Evolutionary conservation across 129 eudicot species (phyloP).

Genomic region (Tagetes patula): DNA sequence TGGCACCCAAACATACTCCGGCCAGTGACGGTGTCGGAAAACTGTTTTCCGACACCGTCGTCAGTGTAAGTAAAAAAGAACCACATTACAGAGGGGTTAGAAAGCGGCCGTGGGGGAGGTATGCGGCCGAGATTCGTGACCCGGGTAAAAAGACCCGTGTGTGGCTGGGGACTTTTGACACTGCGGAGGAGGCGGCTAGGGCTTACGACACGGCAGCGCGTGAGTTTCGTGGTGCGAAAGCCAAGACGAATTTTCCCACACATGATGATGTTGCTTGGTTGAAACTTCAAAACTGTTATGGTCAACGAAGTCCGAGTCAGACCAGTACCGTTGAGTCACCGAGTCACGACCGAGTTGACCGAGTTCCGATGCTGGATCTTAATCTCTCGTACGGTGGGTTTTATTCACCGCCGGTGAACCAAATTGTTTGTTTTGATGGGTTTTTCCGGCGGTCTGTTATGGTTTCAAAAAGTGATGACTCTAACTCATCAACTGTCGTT

Average conservation of each 20-base stretch:
- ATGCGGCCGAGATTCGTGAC: constrained; percentile 50
- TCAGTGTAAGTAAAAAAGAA: constrained; percentile 23
- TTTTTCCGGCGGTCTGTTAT: constrained; percentile 27
- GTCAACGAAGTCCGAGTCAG: constrained; percentile 56
- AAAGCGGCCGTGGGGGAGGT: constrained; percentile 82
- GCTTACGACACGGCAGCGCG: constrained; percentile 62
- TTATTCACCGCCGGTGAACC: constrained; percentile 34
- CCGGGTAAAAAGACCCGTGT: constrained; percentile 45
- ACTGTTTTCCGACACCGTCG: constrained; percentile 16
- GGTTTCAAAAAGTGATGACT: constrained; percentile 53
- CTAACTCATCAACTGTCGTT: constrained; percentile 57
- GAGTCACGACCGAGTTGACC: constrained; percentile 22
- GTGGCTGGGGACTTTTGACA: constrained; percentile 51
- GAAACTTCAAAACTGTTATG: neutral
- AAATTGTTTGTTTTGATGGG: constrained; percentile 36
- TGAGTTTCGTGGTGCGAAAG: constrained; percentile 52
- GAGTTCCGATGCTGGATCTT: constrained; percentile 37
- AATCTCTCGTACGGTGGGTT: constrained; percentile 38
- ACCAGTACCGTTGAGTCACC: constrained; percentile 58
- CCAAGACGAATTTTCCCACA: constrained; percentile 53
- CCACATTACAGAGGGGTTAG: constrained; percentile 67
- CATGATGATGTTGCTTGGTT: constrained; percentile 15
- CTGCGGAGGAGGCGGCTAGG: constrained; percentile 60
- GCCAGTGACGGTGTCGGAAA: constrained; percentile 32
- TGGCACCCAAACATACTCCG: constrained; percentile 46